A percentile compares a stretch with the other conserved stretches of the same genome.
Conservation (phyloP, 208 protist genomes). For the Spongospora subterranea region DNA sequence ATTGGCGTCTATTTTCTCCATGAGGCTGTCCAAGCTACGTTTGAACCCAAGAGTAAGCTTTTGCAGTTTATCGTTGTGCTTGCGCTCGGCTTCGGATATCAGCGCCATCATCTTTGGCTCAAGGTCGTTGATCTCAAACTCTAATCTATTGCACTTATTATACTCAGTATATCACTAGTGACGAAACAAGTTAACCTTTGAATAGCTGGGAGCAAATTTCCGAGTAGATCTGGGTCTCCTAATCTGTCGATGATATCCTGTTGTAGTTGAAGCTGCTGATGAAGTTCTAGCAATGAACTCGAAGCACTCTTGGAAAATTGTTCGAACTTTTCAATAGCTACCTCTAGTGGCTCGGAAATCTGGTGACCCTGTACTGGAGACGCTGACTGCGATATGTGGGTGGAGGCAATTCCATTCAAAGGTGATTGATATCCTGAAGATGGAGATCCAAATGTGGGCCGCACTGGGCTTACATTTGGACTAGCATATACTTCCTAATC, state of each 20-base stretch:
- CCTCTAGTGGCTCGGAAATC: too few relatives aligned
- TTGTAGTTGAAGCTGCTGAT: not conserved
- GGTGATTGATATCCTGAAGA: too few relatives aligned
- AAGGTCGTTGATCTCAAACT: not conserved
- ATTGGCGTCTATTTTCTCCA: not conserved
- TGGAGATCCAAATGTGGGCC: too few relatives aligned
- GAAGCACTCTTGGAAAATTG: not conserved
- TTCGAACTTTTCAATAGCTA: not conserved
- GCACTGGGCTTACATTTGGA: too few relatives aligned
- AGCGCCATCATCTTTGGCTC: not conserved
- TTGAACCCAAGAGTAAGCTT: conserved; percentile 6
- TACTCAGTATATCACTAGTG: not conserved
- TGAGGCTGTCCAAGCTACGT: conserved; percentile 1
- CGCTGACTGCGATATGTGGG: too few relatives aligned
- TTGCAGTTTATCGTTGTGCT: not conserved
- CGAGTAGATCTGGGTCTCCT: not conserved
- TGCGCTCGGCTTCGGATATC: not conserved
- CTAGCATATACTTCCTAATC: too few relatives aligned
- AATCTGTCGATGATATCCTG: not conserved
- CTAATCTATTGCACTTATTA: not conserved
- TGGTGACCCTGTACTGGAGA: too few relatives aligned
- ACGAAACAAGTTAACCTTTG: not conserved
- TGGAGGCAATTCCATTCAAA: too few relatives aligned
- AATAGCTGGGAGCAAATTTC: not conserved
- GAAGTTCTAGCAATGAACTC: not conserved